These are phyloP conservation scores for Auriscalpium vulgare DNA, from an alignment of 768 basidiomycete species.

Conservation along the genomic window DNA sequence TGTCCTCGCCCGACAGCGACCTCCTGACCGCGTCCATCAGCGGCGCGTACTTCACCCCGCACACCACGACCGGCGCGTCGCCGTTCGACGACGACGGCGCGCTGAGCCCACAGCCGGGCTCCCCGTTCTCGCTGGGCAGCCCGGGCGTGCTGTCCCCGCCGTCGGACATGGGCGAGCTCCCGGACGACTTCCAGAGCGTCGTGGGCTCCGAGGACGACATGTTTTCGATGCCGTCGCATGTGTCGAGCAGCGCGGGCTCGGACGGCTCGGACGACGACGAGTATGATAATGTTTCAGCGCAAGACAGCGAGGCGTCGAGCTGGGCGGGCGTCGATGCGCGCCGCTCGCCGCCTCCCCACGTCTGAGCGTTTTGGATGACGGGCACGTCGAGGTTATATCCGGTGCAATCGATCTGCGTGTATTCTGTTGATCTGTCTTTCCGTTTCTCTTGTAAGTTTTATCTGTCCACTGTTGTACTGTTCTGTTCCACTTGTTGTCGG, in stretches of 20 bases:
- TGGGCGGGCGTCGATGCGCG: conserved; percentile 3
- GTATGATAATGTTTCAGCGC: conserved; percentile 5
- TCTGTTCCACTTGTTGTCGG: too few species aligned
- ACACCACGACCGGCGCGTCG: not conserved
- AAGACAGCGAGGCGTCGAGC: conserved; percentile 9
- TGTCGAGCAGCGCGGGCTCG: conserved; percentile 6
- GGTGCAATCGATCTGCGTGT: not conserved
- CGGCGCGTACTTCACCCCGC: not conserved
- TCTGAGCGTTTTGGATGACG: not conserved
- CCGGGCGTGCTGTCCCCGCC: not conserved
- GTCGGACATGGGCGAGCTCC: not conserved
- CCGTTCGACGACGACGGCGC: not conserved
- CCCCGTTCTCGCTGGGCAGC: not conserved
- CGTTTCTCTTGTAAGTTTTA: not conserved
- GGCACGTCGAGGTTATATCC: not conserved
- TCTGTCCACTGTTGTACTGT: not conserved
- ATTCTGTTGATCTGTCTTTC: not conserved
- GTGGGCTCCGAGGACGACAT: conserved; percentile 4
- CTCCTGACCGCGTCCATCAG: not conserved
- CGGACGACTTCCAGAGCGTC: not conserved
- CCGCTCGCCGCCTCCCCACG: not conserved
- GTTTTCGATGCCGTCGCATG: conserved; percentile 10
- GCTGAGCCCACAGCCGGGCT: not conserved
- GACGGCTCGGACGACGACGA: conserved; percentile 6
- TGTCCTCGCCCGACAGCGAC: not conserved